These are phyloP conservation scores for Rickenella mellea DNA, from an alignment of 768 basidiomycete genomes.

Conservation along the genomic window DNA sequence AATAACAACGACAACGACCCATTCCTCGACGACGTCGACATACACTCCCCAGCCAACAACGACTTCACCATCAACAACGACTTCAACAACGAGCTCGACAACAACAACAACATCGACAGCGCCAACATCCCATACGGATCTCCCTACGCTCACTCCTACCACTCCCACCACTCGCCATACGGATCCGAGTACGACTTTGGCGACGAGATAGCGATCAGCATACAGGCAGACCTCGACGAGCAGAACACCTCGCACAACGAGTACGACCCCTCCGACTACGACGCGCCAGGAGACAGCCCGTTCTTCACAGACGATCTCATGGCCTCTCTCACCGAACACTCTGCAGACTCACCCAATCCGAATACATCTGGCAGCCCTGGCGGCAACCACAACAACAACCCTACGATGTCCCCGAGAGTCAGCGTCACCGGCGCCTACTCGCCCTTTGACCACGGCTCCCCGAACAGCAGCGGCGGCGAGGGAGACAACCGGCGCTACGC, in stretches of 20 bases:
- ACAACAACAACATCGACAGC: slow-evolving; percentile 61
- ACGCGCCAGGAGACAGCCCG: slow-evolving; percentile 43
- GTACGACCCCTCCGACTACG: slow-evolving; percentile 72
- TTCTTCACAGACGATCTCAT: slow-evolving; percentile 45
- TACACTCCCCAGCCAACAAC: slow-evolving; percentile 31
- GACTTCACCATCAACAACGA: slow-evolving; percentile 51
- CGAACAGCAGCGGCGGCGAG: slow-evolving; percentile 43
- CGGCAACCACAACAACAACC: neutral
- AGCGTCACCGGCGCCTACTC: slow-evolving; percentile 11
- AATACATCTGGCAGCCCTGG: neutral
- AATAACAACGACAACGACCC: slow-evolving; percentile 25
- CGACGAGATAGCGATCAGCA: slow-evolving; percentile 30
- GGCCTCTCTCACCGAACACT: slow-evolving; percentile 19
- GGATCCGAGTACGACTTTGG: slow-evolving; percentile 18
- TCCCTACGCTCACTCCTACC: slow-evolving; percentile 3
- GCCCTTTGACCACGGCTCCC: slow-evolving; percentile 56
- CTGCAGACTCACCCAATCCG: slow-evolving; percentile 1
- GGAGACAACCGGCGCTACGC: slow-evolving; percentile 23
- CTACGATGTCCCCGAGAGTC: neutral
- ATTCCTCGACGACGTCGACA: slow-evolving; percentile 26
- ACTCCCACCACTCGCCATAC: slow-evolving; percentile 17
- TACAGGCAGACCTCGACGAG: slow-evolving; percentile 38
- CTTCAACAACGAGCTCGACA: slow-evolving; percentile 66
- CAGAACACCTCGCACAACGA: slow-evolving; percentile 29
- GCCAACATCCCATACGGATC: slow-evolving; percentile 36